Base-by-base conservation (phyloP, 2,329 filamentous ascomycete species). In the Nectriaceae sp. region DNA sequence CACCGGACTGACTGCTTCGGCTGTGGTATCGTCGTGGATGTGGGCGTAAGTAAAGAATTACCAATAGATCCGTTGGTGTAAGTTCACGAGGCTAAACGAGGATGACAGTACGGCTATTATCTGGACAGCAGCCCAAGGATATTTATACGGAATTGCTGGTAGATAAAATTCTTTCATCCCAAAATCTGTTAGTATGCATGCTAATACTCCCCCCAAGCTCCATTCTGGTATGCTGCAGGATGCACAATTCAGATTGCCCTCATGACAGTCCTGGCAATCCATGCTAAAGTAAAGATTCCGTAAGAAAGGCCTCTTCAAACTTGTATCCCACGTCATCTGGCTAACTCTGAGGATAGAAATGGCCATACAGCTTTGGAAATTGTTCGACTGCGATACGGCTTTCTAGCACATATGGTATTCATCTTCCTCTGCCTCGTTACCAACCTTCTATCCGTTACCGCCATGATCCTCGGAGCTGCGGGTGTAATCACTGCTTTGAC, bases 261-360 rank as follows among this genome's bases (percentile, higher is more conserved):
- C 2, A 49, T 49, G 47, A 46, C 47, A n/a, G 47, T 49, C 11
- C 13, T 49, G 22, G 47, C 47, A 10, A 49, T 49, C 5, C 47
- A 49, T 15, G 47, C 47, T n/a, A 49, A 49, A 31, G 42, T 49
- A 13, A 49, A 49, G 22, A 49, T 49, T 3, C 47, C 47, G 47
- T 49, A 42, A 31, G 47, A 31, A 31, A 10, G n/a, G n/a, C n/a
- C n/a, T n/a, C n/a, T n/a, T n/a, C n/a, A n/a, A n/a, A n/a, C n/a
- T n/a, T n/a, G n/a, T n/a, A n/a, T n/a, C n/a, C n/a, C n/a, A n/a
- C n/a, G n/a, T n/a, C n/a, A n/a, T n/a, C n/a, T n/a, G 11, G 18
- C 21, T 37, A 15, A 37, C 6, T 5, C 18, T 5, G 18, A 13
- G 5, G 6, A 2, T 20, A 49, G 47, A 4, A 49, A 49, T 21